Conservation (phyloP, 2,329 filamentous ascomycete genomes). For the Penicillium sp. region DNA sequence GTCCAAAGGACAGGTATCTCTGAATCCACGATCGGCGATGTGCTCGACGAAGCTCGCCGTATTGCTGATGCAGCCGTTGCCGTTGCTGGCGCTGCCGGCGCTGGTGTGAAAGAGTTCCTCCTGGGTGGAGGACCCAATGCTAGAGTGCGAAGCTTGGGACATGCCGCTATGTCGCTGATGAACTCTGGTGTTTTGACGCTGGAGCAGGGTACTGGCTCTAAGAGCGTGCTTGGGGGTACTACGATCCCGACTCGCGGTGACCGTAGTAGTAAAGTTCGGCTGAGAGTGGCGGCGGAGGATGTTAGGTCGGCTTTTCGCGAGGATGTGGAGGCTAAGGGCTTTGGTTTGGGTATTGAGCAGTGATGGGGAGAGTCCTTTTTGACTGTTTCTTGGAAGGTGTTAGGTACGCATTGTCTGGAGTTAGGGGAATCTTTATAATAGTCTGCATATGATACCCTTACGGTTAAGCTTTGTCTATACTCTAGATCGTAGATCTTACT, state of each 20-base stretch:
- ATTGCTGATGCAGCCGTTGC: conserved; percentile 51
- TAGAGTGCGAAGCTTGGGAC: conserved; percentile 60
- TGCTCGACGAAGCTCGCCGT: conserved; percentile 77
- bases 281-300: conserved; percentile 87
- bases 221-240: conserved; percentile 29
- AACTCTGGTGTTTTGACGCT: conserved; percentile 84
- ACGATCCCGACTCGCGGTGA: conserved; percentile 66
- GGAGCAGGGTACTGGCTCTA: conserved; percentile 50
- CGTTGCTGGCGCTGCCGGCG: conserved; percentile 51
- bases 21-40: conserved; percentile 84
- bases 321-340: conserved; percentile 77
- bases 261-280: conserved; percentile 77
- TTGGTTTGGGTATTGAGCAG: conserved; percentile 57
- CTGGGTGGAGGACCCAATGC: conserved; percentile 43
- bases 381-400: background rate
- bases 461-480: background rate
- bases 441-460: conserved; percentile 21
- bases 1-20: conserved; percentile 77
- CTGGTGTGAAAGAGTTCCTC: conserved; percentile 60
- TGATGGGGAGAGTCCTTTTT: conserved; percentile 13
- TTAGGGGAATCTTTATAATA: conserved; percentile 7
- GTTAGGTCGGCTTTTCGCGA: conserved; percentile 82
- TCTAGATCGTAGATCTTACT: background rate
- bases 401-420: conserved; percentile 13
- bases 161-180: conserved; percentile 75